Percentiles rank a stretch among this genome's conserved stretches.
Evolutionary conservation across 2,329 filamentous ascomycete species (phyloP).

Genomic region (Scedosporium boydii): DNA sequence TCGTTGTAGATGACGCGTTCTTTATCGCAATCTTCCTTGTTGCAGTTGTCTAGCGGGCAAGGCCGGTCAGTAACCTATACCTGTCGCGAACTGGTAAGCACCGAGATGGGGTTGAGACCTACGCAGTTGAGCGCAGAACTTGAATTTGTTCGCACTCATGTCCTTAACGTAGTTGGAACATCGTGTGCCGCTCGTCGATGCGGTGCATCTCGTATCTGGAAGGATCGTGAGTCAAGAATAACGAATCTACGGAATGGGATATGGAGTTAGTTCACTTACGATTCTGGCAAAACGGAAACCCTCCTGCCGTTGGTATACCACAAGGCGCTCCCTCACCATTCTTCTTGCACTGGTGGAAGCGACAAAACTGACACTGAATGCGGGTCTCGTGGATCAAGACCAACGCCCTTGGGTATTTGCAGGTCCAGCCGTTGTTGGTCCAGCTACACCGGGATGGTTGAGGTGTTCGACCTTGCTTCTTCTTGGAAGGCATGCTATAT

Average conservation of each 20-base stretch:
- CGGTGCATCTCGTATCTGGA: conserved; percentile 11
- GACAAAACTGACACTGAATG: not conserved
- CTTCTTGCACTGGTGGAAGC: conserved; percentile 3
- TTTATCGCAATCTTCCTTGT: conserved; percentile 9
- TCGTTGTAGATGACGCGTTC: conserved; percentile 1
- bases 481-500: not conserved
- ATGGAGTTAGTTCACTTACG: not conserved
- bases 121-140: conserved; percentile 14
- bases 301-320: not conserved
- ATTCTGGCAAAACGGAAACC: conserved; percentile 2
- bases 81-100: not conserved
- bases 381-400: not conserved
- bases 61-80: not conserved
- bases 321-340: not conserved
- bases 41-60: conserved; percentile 13
- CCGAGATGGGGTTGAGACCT: conserved; percentile 1
- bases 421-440: conserved; percentile 3
- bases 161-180: conserved; percentile 14
- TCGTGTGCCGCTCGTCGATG: conserved; percentile 3
- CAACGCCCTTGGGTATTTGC: not conserved
- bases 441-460: not conserved
- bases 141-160: conserved; percentile 12
- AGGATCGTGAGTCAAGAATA: not conserved
- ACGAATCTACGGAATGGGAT: not conserved
- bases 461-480: not conserved